Evolutionary conservation across 305 asterid species (phyloP), one percentile per base, ranked within the genome.

Genomic region (Fraxinus latifolia): DNA sequence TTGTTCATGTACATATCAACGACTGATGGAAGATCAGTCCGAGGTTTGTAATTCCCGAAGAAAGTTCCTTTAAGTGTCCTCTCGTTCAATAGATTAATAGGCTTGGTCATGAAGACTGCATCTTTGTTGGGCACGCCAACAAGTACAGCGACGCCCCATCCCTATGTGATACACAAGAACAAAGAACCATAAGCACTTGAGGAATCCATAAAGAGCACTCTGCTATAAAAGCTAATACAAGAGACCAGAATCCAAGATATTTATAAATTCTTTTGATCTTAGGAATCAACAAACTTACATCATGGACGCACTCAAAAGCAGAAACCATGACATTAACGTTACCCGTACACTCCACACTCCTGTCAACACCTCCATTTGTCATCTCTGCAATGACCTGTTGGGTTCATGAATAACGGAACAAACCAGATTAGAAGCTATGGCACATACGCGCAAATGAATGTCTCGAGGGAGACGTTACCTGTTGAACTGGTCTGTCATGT

Each of bases 131-230:
- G 90, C 71, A 90, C 88, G 0, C 93, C 91, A 0, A 91, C 92
- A 3, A 91, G 90, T 39, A 89, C 93, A 15, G 95, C 91, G 34
- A 91, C 90, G 0, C 95, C 95, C 93, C 93, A 91, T 44, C 95
- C 95, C 92, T 89, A 58, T 23, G 70, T 21, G 5, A 3, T 8
- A 19, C 70, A 7, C 32, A 3, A 21, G 23, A 60, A 60, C 31
- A 60, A 60, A 60, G 32, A 60, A 58, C 27, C 11, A 5, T 55
- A n/a, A 55, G 67, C 27, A 53, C 23, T 55, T 5, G 67, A 37
- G 12, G 5, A 37, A 37, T 37, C 44, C 44, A 37, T 37, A 37
- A 1, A 37, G 44, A 37, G 44, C 44, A 7, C 44, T 37, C 11
- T 5, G 37, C 37, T 33, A 33, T 33, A 33, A 33, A 33, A 4